Evolutionary conservation across 352 stramenopile species (phyloP), one percentile per base, ranked within the genome.

Genomic region (Phytophthora pistaciae): DNA sequence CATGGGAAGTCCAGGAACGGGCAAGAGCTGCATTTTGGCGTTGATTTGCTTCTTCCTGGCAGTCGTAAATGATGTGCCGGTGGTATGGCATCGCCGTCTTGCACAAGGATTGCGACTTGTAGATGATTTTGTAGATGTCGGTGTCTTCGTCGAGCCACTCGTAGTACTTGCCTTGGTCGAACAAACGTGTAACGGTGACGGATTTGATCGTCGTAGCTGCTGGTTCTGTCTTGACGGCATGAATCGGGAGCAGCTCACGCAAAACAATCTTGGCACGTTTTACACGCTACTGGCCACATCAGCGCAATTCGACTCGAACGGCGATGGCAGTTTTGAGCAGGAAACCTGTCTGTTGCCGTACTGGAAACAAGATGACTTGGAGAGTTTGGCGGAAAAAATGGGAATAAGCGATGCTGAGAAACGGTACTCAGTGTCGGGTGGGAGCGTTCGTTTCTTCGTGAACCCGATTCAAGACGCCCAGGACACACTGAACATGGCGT

Each of bases 11-110:
- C 64, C 56, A 44, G 64, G 64, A 11, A 65, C 49, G 16, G 56
- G 56, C 31, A 71, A 71, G 36, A 71, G 64, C 23, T 71, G 64
- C 56, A 29, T 71, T 8, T 56, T 71, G 27, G 56, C 56, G 3
- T 57, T 66, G n/a, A 13, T 71, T 5, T 70, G 54, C 20, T 70
- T 70, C 31, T 64, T 48, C 31, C 0, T 64, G 13, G 54, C 63
- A 10, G 29, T 62, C 31, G 31, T 13, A 38, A 38, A 38, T 38
- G 10, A 38, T 38, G 7, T 10, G 31, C 31, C 31, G 31, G 31
- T 38, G 7, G 31, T 71, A 3, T 70, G 63, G 64, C 25, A 21
- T 18, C 49, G 48, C 13, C 4, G 14, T 11, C 36, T 60, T 64
- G 1, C 1, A 21, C 18, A 13, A 53, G 7, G 0, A 14, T 52